Percentiles rank a stretch among this genome's conserved stretches.
phyloP scores from a whole-genome alignment of 1,284 basidiomycete species.

The Ustilago nuda region DNA sequence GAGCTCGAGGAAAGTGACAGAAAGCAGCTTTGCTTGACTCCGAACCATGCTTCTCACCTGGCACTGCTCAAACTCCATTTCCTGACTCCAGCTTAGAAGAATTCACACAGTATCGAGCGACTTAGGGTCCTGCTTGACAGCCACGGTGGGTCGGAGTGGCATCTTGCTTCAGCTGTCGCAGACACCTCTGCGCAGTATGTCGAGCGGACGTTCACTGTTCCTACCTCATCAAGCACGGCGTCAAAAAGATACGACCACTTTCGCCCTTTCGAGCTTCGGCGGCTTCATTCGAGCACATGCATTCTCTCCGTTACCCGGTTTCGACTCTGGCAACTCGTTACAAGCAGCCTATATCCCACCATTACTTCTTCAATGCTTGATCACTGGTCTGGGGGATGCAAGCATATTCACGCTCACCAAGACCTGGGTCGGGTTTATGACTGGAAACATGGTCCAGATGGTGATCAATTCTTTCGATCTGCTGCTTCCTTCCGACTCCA shows the following conservation, averaged over 20 bases:
- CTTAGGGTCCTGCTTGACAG: not conserved
- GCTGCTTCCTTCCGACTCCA: constrained; percentile 28
- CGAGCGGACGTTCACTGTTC: constrained; percentile 18
- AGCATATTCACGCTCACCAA: constrained; percentile 32
- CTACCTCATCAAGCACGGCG: constrained; percentile 5
- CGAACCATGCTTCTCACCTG: not conserved
- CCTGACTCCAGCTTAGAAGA: not conserved
- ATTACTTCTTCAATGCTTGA: constrained; percentile 43
- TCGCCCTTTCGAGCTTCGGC: not conserved
- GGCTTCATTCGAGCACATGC: constrained; percentile 22
- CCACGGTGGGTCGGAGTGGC: not conserved
- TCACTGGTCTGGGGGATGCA: constrained; percentile 44
- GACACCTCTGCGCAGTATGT: not conserved
- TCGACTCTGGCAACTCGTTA: constrained; percentile 12
- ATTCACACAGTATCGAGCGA: not conserved
- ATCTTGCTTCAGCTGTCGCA: not conserved
- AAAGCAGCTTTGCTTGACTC: constrained; percentile 1
- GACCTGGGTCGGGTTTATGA: constrained; percentile 54
- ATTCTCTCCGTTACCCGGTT: constrained; percentile 18
- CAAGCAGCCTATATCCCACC: constrained; percentile 31
- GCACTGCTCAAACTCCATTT: not conserved
- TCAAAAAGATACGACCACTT: not conserved
- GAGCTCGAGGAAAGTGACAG: not conserved
- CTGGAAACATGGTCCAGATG: constrained; percentile 50
- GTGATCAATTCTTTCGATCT: constrained; percentile 40